These are phyloP conservation scores for Ceratobasidium papillatum DNA, from an alignment of 1,284 basidiomycete species.

Conservation along the genomic window DNA sequence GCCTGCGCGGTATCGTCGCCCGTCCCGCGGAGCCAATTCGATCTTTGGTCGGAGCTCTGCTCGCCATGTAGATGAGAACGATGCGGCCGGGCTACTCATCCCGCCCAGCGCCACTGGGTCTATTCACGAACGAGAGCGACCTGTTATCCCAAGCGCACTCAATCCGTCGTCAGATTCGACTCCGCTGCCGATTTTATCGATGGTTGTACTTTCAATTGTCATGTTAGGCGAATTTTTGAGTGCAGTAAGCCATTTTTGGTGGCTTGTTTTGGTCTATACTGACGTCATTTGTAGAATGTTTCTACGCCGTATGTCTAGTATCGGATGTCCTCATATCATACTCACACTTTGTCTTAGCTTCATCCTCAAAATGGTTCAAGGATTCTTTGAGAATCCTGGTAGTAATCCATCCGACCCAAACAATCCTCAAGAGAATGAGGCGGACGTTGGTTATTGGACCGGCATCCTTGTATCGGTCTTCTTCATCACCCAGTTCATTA, in stretches of 20 bases:
- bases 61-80: slow-evolving; percentile 24
- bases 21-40: slow-evolving; percentile 48
- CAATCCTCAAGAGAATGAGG: slow-evolving; percentile 55
- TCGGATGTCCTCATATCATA: slow-evolving; percentile 63
- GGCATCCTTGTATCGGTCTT: slow-evolving; percentile 82
- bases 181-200: slow-evolving; percentile 85
- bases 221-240: slow-evolving; percentile 93
- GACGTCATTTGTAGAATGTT: slow-evolving; percentile 61
- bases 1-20: slow-evolving; percentile 18
- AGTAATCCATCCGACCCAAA: slow-evolving; percentile 27
- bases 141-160: slow-evolving; percentile 78
- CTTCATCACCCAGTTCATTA: slow-evolving; percentile 89
- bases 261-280: not conserved
- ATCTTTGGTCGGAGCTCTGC: slow-evolving; percentile 40
- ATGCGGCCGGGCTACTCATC: slow-evolving; percentile 26
- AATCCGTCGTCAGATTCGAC: slow-evolving; percentile 61
- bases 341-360: slow-evolving; percentile 18
- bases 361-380: slow-evolving; percentile 27
- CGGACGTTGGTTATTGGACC: slow-evolving; percentile 85
- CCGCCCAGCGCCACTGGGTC: slow-evolving; percentile 22
- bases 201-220: slow-evolving; percentile 91
- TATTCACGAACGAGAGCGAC: slow-evolving; percentile 55
- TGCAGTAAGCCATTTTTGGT: slow-evolving; percentile 54
- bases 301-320: slow-evolving; percentile 91
- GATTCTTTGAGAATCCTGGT: slow-evolving; percentile 7